Evolutionary conservation across 208 protist genomes (phyloP), one percentile per base, ranked within the genome.

Genomic region (Trypanosoma congolense): DNA sequence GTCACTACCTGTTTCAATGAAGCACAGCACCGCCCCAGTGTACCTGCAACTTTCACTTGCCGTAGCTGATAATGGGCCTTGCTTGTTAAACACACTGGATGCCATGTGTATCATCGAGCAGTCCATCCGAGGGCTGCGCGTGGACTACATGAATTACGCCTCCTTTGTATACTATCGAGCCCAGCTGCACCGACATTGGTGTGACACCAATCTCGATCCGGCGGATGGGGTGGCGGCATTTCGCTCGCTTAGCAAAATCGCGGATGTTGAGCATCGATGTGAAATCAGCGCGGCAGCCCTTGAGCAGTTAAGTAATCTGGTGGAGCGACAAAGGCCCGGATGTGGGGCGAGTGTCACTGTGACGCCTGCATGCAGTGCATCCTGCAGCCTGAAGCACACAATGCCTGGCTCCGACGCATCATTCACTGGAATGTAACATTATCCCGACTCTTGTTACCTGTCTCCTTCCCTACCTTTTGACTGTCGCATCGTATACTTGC

Each of bases 1-100:
- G 36, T 57, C 43, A 24, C 16, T 65, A 24, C 59, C 59, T 16
- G 51, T 65, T 4, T 65, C 59, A 2, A 56, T 65, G 59, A 48
- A 25, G 30, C 59, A 65, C 47, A 26, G 19, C 12, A 33, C 59
- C 21, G 59, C 59, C 19, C 48, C 59, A 3, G 48, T 65, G 0
- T 61, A 61, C 24, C 45, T 61, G 14, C 56, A 31, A 8, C 45
- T 61, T 8, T 38, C 56, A 21, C 24, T 52, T 19, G 56, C 44
- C 18, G 45, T 61, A 6, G 25, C 56, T 10, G 45, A 61, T 24
- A 18, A n/a, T 22, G 26, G 18, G 5, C 10, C 2, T 4, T 14
- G 45, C 26, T 2, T 29, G n/a, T 8, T 36, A 33, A 30, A 33
- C 33, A 12, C 44, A 10, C 18, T 61, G 9, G 56, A 61, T 44